A percentile compares a stretch with the other conserved stretches of the same genome.
These are phyloP conservation scores for Mallotus japonicus DNA, from an alignment of 441 rosid species.

Conservation along the genomic window DNA sequence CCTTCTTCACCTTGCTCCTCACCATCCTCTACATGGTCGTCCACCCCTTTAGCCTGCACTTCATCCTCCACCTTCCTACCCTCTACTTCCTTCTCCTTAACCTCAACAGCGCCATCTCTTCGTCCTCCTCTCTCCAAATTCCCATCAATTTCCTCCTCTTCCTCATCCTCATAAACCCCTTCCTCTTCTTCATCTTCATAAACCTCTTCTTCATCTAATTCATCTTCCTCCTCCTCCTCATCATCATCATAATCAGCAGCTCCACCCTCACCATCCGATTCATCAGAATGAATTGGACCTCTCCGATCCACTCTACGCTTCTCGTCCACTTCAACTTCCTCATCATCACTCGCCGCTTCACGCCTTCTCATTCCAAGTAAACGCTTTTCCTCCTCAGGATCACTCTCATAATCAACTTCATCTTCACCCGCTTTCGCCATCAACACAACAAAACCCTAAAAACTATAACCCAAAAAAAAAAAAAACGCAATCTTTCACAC, in stretches of 20 bases:
- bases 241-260: slow-evolving; percentile 62
- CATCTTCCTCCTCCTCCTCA: slow-evolving; percentile 31
- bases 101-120: slow-evolving; percentile 23
- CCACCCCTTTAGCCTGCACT: slow-evolving; percentile 32
- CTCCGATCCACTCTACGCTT: slow-evolving; percentile 37
- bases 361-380: slow-evolving; percentile 69
- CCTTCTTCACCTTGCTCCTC: slow-evolving; percentile 42
- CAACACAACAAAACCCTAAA: slow-evolving; percentile 6
- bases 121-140: slow-evolving; percentile 37
- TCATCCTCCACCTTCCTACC: slow-evolving; percentile 16
- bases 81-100: slow-evolving; percentile 24
- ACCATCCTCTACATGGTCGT: slow-evolving; percentile 22
- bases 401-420: slow-evolving; percentile 82
- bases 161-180: slow-evolving; percentile 31
- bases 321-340: slow-evolving; percentile 46
- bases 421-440: slow-evolving; percentile 55
- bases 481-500: slow-evolving; percentile 9
- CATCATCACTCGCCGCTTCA: slow-evolving; percentile 89
- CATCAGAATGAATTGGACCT: slow-evolving; percentile 51
- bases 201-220: slow-evolving; percentile 38
- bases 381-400: slow-evolving; percentile 79
- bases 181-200: slow-evolving; percentile 36
- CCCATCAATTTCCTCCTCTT: slow-evolving; percentile 39
- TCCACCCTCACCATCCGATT: slow-evolving; percentile 63
- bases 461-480: background rate